Evolutionary conservation across 2,329 filamentous ascomycete genomes (phyloP), one percentile per base, ranked within the genome.

Genomic region (Colletotrichum tropicicola): DNA sequence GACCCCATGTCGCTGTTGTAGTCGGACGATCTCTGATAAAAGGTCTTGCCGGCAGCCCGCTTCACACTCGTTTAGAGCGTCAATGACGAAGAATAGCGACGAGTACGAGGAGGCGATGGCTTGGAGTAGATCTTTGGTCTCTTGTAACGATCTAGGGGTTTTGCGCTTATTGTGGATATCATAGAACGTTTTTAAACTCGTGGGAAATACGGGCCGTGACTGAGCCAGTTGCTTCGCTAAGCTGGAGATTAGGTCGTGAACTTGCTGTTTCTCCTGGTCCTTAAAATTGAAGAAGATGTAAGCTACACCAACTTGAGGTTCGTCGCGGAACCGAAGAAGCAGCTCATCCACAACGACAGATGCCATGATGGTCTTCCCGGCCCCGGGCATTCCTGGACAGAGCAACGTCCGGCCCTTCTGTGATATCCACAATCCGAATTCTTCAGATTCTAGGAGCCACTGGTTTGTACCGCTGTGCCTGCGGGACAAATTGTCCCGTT

Each of bases 361-460:
- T 1, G 67, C 55, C 17, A 73, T 30, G 1, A 73, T 62, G 0
- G 70, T 72, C 41, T 86, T 86, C 4, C 83, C 82, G 0, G 81
- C 77, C 0, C 82, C 82, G 0, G 81, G 80, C 23, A 82, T 81
- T 0, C 82, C 80, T 5, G 73, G 75, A 66, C 80, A 85, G 57
- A 82, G 82, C 0, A 85, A 59, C 0, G 73, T 79, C 28, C 72
- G 63, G 1, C 66, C 67, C 0, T 59, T 25, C 0, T 51, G 39
- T 2, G 59, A 37, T 0, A 73, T 0, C 79, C 76, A 81, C 2
- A 32, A 25, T 17, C 58, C 28, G 63, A 73, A 80, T 19, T 77
- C 69, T 0, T 7, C 7, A 0, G 78, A 79, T 2, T 78, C 65
- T 0, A 84, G 66, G 1, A 85, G 70, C 82, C 81, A 84, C 51